These are phyloP conservation scores for Neltuma alba DNA, from an alignment of 306 rosid genomes.

Conservation along the genomic window DNA sequence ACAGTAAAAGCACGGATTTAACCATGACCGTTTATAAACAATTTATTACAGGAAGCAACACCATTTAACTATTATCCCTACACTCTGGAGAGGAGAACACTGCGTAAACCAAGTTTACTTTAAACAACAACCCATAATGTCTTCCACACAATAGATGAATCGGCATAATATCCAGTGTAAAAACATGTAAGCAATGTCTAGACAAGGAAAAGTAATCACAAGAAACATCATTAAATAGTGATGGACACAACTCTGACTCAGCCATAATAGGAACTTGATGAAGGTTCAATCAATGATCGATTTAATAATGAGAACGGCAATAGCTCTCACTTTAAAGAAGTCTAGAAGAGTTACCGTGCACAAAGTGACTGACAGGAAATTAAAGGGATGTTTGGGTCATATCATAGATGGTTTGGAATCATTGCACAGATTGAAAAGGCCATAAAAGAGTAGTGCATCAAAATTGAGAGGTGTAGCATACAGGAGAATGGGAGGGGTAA, in stretches of 20 bases:
- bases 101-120: conserved; percentile 12
- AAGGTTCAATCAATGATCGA: not conserved
- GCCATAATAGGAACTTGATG: not conserved
- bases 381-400: not conserved
- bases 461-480: too few relatives aligned
- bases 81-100: conserved; percentile 22
- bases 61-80: conserved; percentile 24
- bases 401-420: not conserved
- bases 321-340: not conserved
- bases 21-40: conserved; percentile 12
- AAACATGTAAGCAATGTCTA: not conserved
- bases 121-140: not conserved
- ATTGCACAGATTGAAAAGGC: too few relatives aligned
- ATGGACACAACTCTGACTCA: not conserved
- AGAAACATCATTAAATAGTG: not conserved
- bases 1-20: conserved; percentile 31
- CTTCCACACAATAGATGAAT: not conserved
- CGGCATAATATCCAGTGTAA: not conserved
- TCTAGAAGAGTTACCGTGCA: not conserved
- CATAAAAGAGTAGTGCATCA: too few relatives aligned
- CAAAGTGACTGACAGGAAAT: not conserved
- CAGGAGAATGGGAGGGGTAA: too few relatives aligned
- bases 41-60: conserved; percentile 31
- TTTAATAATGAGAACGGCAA: not conserved
- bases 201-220: not conserved